Evolutionary conservation across 1,284 basidiomycete species (phyloP).

Genomic region (Golubevia sp.): DNA sequence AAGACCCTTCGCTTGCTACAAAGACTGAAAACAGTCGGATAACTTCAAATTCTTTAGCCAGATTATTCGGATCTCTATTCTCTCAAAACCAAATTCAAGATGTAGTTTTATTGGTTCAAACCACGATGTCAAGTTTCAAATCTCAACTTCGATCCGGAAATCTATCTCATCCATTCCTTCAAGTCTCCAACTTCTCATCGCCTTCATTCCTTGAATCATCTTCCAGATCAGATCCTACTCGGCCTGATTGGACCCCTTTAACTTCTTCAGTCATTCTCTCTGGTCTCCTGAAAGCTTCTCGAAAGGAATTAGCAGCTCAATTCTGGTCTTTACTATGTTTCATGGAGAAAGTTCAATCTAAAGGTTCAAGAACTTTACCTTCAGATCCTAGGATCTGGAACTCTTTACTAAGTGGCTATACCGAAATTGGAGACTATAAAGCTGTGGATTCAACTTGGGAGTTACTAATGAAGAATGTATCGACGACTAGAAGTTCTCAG

Average conservation of each 20-base stretch:
- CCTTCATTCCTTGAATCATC: not conserved
- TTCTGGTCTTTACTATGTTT: no score
- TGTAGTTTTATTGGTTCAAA: slow-evolving; percentile 17
- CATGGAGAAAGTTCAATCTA: no score
- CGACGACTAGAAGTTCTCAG: not conserved
- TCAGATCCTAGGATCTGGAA: no score
- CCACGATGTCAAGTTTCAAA: slow-evolving; percentile 25
- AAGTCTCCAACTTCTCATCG: not conserved
- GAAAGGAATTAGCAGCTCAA: no score
- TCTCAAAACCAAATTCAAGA: slow-evolving; percentile 17
- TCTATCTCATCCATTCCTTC: slow-evolving; percentile 6
- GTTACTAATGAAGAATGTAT: slow-evolving; percentile 10
- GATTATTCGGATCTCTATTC: slow-evolving; percentile 34
- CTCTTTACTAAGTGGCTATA: no score
- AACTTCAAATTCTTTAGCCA: slow-evolving; percentile 25
- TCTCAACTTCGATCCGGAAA: slow-evolving; percentile 10
- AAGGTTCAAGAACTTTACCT: no score
- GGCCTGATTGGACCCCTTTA: slow-evolving; percentile 28
- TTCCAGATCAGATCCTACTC: slow-evolving; percentile 28
- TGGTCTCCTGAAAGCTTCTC: no score
- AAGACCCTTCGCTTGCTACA: no score
- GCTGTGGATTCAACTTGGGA: slow-evolving; percentile 32
- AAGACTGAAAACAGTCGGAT: no score
- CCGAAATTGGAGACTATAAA: slow-evolving; percentile 8
- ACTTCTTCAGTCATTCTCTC: no score